Conservation (phyloP, 345 rosid genomes). For the Bruguiera sexangula region DNA sequence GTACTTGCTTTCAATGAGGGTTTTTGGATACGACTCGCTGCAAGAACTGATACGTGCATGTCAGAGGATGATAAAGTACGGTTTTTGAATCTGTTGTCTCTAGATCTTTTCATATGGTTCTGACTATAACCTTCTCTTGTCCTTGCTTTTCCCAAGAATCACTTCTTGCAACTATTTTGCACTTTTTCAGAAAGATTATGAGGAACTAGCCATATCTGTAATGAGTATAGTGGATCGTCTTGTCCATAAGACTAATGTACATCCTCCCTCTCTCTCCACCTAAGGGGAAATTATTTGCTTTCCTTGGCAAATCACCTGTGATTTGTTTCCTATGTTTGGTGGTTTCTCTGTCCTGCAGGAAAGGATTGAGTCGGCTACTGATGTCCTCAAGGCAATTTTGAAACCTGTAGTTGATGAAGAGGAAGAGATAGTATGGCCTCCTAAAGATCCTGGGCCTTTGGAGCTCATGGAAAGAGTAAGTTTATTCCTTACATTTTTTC, state of each 20-base stretch:
- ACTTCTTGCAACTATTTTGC: slow-evolving; percentile 6
- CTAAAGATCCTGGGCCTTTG: slow-evolving; percentile 63
- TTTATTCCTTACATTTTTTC: slow-evolving; percentile 3
- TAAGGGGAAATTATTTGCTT: neutral
- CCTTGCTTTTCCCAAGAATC: slow-evolving; percentile 13
- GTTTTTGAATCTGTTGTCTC: slow-evolving; percentile 35
- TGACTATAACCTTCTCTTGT: slow-evolving; percentile 13
- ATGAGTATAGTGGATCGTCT: slow-evolving; percentile 81
- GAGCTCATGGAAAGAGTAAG: slow-evolving; percentile 68
- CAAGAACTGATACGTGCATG: slow-evolving; percentile 79
- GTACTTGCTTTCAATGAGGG: slow-evolving; percentile 79
- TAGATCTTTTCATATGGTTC: slow-evolving; percentile 19
- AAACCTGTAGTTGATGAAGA: slow-evolving; percentile 63
- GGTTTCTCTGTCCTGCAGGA: slow-evolving; percentile 43
- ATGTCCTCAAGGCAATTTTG: slow-evolving; percentile 69
- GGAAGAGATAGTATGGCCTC: slow-evolving; percentile 83
- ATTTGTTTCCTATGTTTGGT: neutral
- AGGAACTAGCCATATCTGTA: slow-evolving; percentile 71
- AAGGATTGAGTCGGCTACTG: slow-evolving; percentile 80
- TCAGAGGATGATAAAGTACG: slow-evolving; percentile 92
- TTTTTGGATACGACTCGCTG: slow-evolving; percentile 87
- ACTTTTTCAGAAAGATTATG: slow-evolving; percentile 77
- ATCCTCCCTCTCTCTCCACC: slow-evolving; percentile 8
- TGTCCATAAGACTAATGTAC: slow-evolving; percentile 79
- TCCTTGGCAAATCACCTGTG: neutral